Evolutionary conservation across 257 asterid genomes (phyloP), one percentile per base, ranked within the genome.

Genomic region (Salvia miltiorrhiza): DNA sequence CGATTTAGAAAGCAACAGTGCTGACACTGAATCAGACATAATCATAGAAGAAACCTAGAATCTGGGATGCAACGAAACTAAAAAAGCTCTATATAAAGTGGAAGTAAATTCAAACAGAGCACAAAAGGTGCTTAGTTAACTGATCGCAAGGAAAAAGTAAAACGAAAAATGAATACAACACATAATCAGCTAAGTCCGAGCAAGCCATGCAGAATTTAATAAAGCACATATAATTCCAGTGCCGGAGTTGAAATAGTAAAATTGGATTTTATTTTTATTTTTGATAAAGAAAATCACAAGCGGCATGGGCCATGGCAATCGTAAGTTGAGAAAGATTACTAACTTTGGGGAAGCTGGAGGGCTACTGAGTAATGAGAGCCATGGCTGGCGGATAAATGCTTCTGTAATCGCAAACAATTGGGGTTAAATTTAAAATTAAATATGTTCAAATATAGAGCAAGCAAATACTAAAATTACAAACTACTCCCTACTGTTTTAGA

Each of bases 331-430:
- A 59, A 20, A 16, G 63, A 19, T 37, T n/a, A 21, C 73, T 43
- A 39, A 21, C 43, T 65, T 12, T 11, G 41, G 10, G 37, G 23
- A 49, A 73, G 39, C 59, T 40, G 24, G 23, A 57, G 52, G 23
- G 17, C 67, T 28, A 69, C 66, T 67, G 71, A 55, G 20, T 43
- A 69, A 45, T 35, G 67, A 39, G 67, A 72, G 54, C 56, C 75
- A 77, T 37, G 30, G 40, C 53, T 41, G 61, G 23, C 64, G 24
- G 69, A 77, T 77, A 71, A 61, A 65, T 47, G 70, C 74, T 59
- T n/a, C 49, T 6, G 16, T 23, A 71, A 65, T 58, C 63, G 54
- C 48, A 33, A n/a, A 41, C 48, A 61, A 37, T 53, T 41, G 73
- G 75, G 75, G 72, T 35, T 65, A 14, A 35, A 9, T 35, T 49